Base-by-base conservation (phyloP, 108 stramenopile species). In the Nitzschia palea region DNA sequence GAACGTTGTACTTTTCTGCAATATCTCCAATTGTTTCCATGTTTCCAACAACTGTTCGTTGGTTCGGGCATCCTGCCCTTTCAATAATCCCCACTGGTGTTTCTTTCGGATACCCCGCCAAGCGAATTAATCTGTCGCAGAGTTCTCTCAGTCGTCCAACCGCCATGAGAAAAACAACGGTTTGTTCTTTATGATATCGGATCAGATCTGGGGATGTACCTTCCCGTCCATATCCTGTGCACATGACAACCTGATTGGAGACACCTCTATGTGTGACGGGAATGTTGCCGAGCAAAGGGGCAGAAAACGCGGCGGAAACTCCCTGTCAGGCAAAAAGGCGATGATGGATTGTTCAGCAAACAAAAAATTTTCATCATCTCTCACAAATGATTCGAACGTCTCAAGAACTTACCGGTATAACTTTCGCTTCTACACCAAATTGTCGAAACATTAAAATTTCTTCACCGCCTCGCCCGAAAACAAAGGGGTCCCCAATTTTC, bases 401-500 rank as follows among this genome's bases (percentile, higher is more conserved):
- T 15, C 3, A 23, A 30, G 37, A 32, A 89, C 89, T 70, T 62
- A 90, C 89, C 40, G 91, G 91, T 29, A 90, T 69, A 5, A 96
- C 85, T 18, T 53, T 62, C 3, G 93, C 68, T 57, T 94, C 93
- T 1, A 96, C 80, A 18, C 95, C 95, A 55, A 78, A 86, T 4
- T 77, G 37, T 51, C 98, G 88, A 71, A 97, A 97, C 50, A 82
- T 84, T 8, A 96, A 53, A 0, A 99, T 86, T 79, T 99, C 98
- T 74, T 99, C 98, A 30, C 95, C 98, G 0, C 97, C 98, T 44
- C 98, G 57, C 18, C 97, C 98, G 75, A 97, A 99, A 2, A 99
- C 89, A 70, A 98, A 98, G 23, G 98, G 98, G 74, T 99, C 98
- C 2, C 97, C 97, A 76, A 98, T 98, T 83, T 99, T 99, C n/a